Base-by-base conservation (phyloP, 2,329 filamentous ascomycete genomes). In the Phyllosticta paracitricarpa region DNA sequence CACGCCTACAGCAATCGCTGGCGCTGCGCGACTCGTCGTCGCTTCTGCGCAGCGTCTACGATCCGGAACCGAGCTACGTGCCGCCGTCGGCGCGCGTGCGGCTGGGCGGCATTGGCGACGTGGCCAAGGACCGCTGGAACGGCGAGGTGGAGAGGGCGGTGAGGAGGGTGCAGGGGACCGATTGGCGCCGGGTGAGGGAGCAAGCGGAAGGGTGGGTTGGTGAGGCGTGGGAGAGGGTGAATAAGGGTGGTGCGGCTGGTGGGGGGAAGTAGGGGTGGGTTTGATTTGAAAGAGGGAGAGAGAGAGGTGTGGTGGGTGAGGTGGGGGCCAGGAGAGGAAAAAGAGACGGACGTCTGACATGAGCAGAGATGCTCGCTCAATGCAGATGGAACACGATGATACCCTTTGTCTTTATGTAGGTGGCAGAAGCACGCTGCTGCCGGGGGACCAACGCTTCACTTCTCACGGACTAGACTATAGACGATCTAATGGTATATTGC, bases 61-160 rank as follows among this genome's bases (percentile, higher is more conserved):
- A 77, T 26, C 78, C 78, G 1, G 70, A 71, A 57, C 73, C 75
- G 5, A 70, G 71, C 8, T 73, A 74, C 1, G 72, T 75, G 54
- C 60, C 60, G 33, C 74, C 76, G 2, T 64, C 70, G 51, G 66
- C 70, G 19, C 69, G 77, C 57, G 73, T 73, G 65, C 72, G 73
- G 0, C 71, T 70, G 1, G 73, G 73, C 3, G 76, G 78, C 9
- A 54, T 79, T 12, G 69, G 67, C 4, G 78, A 80, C 67, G 77
- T 75, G 60, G 76, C 76, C 19, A 81, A 81, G 67, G 78, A 81
- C 62, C 66, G 73, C 63, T 81, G 79, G 79, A 81, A 81, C 64
- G 66, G 73, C 26, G 74, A 77, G 62, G 65, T 81, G 5, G 78
- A 79, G 68, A 69, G 69, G 19, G 69, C 73, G 28, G 73, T 80